Percentiles rank a stretch among this genome's conserved stretches.
phyloP scores from a whole-genome alignment of 257 asterid species.

The Solanum infundibuliforme region DNA sequence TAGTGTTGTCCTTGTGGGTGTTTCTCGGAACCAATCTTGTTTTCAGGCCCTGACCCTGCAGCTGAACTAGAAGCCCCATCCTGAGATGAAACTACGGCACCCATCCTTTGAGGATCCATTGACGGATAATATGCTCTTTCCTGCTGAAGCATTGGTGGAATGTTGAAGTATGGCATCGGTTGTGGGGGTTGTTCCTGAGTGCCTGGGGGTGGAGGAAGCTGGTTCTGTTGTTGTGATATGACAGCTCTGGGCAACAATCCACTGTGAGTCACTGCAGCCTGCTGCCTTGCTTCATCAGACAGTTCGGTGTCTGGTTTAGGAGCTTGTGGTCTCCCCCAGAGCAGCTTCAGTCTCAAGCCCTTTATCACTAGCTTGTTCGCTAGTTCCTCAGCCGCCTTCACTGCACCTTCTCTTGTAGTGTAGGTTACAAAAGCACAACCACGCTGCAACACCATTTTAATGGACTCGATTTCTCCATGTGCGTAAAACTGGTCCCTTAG shows the following conservation, averaged over 20 bases:
- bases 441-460: constrained; percentile 77
- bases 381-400: constrained; percentile 96
- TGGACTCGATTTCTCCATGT: constrained; percentile 91
- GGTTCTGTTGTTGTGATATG: constrained; percentile 86
- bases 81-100: constrained; percentile 61
- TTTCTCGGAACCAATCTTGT: constrained; percentile 28
- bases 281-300: constrained; percentile 71
- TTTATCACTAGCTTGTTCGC: constrained; percentile 75
- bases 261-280: constrained; percentile 64
- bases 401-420: constrained; percentile 94
- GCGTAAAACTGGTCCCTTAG: constrained; percentile 83
- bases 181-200: constrained; percentile 35
- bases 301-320: constrained; percentile 55
- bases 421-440: constrained; percentile 95
- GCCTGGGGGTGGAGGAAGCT: constrained; percentile 55
- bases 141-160: constrained; percentile 72
- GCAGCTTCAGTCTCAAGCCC: constrained; percentile 81
- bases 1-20: constrained; percentile 30
- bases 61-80: constrained; percentile 62
- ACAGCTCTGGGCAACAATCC: constrained; percentile 87
- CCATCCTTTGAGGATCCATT: constrained; percentile 98
- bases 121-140: constrained; percentile 82
- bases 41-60: constrained; percentile 39
- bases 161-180: constrained; percentile 73
- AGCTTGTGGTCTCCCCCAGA: constrained; percentile 93